These are phyloP conservation scores for Starmerella riodocensis DNA, from an alignment of 805 yeast species.

Conservation along the genomic window DNA sequence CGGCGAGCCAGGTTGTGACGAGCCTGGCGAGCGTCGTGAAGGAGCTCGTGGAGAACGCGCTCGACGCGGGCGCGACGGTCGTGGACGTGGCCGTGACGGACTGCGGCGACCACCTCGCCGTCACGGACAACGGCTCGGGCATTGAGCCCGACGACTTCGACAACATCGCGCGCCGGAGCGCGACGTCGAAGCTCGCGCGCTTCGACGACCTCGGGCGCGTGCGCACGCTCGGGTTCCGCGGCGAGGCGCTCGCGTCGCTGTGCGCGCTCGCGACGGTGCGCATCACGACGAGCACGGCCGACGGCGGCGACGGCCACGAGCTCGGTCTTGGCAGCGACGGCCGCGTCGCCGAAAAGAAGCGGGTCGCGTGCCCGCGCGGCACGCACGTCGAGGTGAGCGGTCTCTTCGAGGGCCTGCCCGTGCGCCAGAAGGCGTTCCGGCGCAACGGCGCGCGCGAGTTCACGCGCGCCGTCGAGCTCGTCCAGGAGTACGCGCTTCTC, in stretches of 20 bases:
- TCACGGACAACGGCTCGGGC: slow-evolving; percentile 65
- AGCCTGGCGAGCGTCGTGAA: slow-evolving; percentile 67
- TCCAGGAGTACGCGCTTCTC: slow-evolving; percentile 60
- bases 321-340: slow-evolving; percentile 50
- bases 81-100: slow-evolving; percentile 57
- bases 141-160: slow-evolving; percentile 38
- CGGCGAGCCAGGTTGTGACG: slow-evolving; percentile 86
- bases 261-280: slow-evolving; percentile 36
- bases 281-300: slow-evolving; percentile 34
- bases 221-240: slow-evolving; percentile 53
- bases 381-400: slow-evolving; percentile 48
- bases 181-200: slow-evolving; percentile 41
- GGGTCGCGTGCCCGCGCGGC: slow-evolving; percentile 48
- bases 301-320: slow-evolving; percentile 43
- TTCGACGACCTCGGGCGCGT: slow-evolving; percentile 31
- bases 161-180: slow-evolving; percentile 35
- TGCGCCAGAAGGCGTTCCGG: slow-evolving; percentile 58
- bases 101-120: slow-evolving; percentile 64
- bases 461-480: slow-evolving; percentile 44
- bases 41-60: slow-evolving; percentile 73
- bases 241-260: slow-evolving; percentile 52
- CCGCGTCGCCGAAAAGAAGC: slow-evolving; percentile 28
- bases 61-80: slow-evolving; percentile 62
- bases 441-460: slow-evolving; percentile 62
- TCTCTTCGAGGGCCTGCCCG: slow-evolving; percentile 63